Evolutionary conservation across 176 grass and related monocot species (phyloP).

Genomic region (Oryza meridionalis): DNA sequence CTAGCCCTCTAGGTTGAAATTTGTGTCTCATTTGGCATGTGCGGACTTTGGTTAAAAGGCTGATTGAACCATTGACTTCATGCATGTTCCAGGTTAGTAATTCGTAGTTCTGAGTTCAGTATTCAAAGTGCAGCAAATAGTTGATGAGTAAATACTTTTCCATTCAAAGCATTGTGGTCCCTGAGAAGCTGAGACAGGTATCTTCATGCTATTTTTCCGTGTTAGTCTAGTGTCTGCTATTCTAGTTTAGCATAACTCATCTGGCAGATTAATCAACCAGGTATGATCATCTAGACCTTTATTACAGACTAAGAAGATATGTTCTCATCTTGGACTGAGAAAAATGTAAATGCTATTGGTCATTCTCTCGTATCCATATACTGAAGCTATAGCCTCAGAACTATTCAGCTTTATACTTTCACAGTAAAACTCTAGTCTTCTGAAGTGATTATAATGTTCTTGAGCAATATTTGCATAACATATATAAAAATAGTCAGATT

Average conservation of each 20-base stretch:
- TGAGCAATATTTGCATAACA: constrained; percentile 1
- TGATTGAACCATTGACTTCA: background rate
- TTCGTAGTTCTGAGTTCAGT: constrained; percentile 61
- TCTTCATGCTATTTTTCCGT: background rate
- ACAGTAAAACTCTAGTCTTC: constrained; percentile 3
- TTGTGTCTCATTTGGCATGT: constrained; percentile 22
- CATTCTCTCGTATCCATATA: background rate
- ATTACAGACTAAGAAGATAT: background rate
- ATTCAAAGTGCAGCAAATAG: constrained; percentile 54
- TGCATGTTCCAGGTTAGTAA: constrained; percentile 47
- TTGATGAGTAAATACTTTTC: constrained; percentile 48
- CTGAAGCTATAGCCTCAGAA: background rate
- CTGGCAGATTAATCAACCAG: background rate
- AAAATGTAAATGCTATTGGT: background rate
- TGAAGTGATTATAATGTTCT: constrained; percentile 17
- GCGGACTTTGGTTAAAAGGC: constrained; percentile 12
- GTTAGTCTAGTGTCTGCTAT: constrained; percentile 9
- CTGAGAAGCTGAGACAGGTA: constrained; percentile 1
- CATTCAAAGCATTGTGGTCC: constrained; percentile 9
- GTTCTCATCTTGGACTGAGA: constrained; percentile 14
- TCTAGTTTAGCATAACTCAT: constrained; percentile 23
- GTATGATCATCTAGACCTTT: background rate
- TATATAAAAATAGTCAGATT: background rate
- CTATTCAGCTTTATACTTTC: constrained; percentile 20
- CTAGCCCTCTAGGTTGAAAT: background rate